Percentiles rank a stretch among this genome's conserved stretches.
Conservation (phyloP, 1,139 yeast genomes). For the Maudiozyma humilis region DNA sequence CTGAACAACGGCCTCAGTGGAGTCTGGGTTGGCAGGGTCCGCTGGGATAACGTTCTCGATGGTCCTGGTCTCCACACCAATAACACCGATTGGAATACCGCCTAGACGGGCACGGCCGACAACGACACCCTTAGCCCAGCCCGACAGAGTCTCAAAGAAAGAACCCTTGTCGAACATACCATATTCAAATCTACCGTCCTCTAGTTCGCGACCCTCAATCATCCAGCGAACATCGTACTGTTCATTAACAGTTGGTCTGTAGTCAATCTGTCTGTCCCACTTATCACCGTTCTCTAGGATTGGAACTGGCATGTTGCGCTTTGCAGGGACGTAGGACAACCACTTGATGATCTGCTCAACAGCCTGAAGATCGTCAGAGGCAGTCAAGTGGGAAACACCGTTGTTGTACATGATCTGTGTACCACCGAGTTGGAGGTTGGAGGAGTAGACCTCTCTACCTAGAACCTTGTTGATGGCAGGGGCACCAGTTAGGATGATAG, state of each 20-base stretch:
- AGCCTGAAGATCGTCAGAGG: conserved; percentile 92
- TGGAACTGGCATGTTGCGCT: conserved; percentile 86
- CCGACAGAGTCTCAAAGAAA: conserved; percentile 94
- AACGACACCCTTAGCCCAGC: conserved; percentile 98
- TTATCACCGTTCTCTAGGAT: conserved; percentile 70
- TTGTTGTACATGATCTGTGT: conserved; percentile 97
- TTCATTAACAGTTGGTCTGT: conserved; percentile 61
- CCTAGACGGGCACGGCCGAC: conserved; percentile 98
- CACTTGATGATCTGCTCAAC: conserved; percentile 90
- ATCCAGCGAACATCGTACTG: conserved; percentile 91
- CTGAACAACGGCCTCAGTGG: conserved; percentile 77
- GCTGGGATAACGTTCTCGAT: conserved; percentile 90
- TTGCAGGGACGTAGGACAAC: conserved; percentile 93
- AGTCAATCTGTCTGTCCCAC: conserved; percentile 93
- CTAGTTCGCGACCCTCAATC: conserved; percentile 71
- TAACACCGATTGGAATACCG: conserved; percentile 97
- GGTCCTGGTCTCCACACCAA: conserved; percentile 87
- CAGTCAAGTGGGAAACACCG: conserved; percentile 96
- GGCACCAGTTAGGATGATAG: conserved; percentile 96
- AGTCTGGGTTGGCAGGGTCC: conserved; percentile 94
- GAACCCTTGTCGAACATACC: conserved; percentile 90
- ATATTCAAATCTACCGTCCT: conserved; percentile 57
- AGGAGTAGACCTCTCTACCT: conserved; percentile 94
- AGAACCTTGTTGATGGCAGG: conserved; percentile 94
- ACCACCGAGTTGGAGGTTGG: conserved; percentile 96